Evolutionary conservation across 2,329 filamentous ascomycete genomes (phyloP), one percentile per base, ranked within the genome.

Genomic region (Aureobasidium vineae): DNA sequence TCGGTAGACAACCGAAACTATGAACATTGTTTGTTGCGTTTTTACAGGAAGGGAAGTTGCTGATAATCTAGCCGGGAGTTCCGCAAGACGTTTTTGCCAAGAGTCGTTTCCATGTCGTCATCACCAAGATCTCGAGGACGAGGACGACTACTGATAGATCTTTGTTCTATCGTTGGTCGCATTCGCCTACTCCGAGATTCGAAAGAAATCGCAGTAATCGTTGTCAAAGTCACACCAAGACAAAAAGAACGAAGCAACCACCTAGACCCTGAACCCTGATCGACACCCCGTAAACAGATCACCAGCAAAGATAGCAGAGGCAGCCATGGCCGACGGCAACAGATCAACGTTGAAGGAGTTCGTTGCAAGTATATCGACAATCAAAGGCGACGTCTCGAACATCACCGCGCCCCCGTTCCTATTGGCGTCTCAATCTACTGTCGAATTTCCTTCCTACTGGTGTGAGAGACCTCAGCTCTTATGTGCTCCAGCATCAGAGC

Each of bases 351-450:
- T 73, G 50, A 74, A 73, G 60, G 72, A 75, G 23, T 75, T 74
- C 50, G 65, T 74, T n/a, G 71, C 72, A 53, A 80, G 78, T 0
- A 79, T 81, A 54, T 76, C 79, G 36, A 80, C 79, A 1, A 79
- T 81, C 64, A 77, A 76, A 71, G 80, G 80, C 41, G 79, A 81
- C 66, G 73, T 81, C 7, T 77, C 74, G 50, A 81, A 79, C 63
- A 81, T 81, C 65, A 81, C 80, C 10, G 80, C 79, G 0, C 80
- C 80, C 3, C 79, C 79, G 3, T 81, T 81, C 66, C 75, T 82
- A 7, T 72, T 82, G 0, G 78, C 77, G 2, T 75, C 79, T 63
- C 77, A 80, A 59, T 80, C 78, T 0, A 81, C 80, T 0, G 79
- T 79, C 4, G 78, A 81, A 63, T 77, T 81, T 60, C 79, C 80